phyloP scores from a whole-genome alignment of 805 yeast genomes.

The Yamadazyma akitaensis region DNA sequence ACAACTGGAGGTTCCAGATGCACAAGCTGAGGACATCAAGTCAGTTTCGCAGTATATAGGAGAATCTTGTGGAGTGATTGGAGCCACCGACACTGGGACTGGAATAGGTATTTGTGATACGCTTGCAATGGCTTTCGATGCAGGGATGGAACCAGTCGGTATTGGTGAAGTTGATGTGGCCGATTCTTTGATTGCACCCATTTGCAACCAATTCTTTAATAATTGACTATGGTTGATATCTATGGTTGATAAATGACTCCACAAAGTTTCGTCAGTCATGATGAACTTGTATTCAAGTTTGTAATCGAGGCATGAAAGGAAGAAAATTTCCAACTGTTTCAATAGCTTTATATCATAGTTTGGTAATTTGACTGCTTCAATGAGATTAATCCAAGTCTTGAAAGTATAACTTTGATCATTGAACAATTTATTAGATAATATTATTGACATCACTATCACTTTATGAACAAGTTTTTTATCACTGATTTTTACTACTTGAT shows the following conservation, averaged over 20 bases:
- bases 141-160: neutral
- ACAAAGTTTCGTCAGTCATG: conserved; percentile 20
- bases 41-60: conserved; percentile 1
- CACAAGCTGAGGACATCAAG: neutral
- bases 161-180: neutral
- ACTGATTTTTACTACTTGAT: conserved; percentile 5
- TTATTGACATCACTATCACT: conserved; percentile 22
- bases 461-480: conserved; percentile 18
- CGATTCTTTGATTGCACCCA: neutral
- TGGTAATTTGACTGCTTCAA: conserved; percentile 15
- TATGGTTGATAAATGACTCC: conserved; percentile 16
- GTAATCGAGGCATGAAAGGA: conserved; percentile 24
- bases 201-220: conserved; percentile 4
- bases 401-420: conserved; percentile 51
- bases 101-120: neutral
- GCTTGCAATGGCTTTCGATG: neutral
- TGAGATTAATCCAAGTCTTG: conserved; percentile 45
- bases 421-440: conserved; percentile 39
- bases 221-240: conserved; percentile 1
- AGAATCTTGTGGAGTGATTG: conserved; percentile 11
- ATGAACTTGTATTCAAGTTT: conserved; percentile 23
- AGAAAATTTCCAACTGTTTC: conserved; percentile 27
- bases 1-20: neutral
- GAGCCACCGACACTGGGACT: neutral
- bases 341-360: conserved; percentile 22